Base-by-base conservation (phyloP, 1,284 basidiomycete genomes). In the Heliocybe sulcata region DNA sequence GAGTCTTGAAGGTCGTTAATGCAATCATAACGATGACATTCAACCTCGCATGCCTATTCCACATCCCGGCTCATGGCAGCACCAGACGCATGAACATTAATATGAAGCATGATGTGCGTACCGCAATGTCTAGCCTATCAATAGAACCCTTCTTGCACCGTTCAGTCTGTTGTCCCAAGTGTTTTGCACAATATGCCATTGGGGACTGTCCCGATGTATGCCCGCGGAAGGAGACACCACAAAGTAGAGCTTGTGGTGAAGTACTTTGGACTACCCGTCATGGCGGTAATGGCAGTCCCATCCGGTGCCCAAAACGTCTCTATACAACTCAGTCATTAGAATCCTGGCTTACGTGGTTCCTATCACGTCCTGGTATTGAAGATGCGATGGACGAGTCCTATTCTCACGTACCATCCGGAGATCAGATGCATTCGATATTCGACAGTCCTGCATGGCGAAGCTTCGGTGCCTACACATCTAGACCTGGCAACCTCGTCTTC, bases 401-500 rank as follows among this genome's bases (percentile, higher is more conserved):
- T 55, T 22, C 20, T 0, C 61, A 66, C 53, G 23, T 35, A n/a
- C 56, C 54, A 52, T 35, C 45, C 52, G 23, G 50, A 26, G 27
- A 45, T 38, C 16, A 48, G 12, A 22, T 58, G 64, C 48, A 56
- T 26, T 55, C 51, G 58, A 64, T 55, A 56, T 52, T 56, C 57
- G 58, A 61, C 27, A 61, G 58, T 47, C 54, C 56, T 51, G 61
- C 58, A 27, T 65, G 63, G 62, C 48, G 47, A 4, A 57, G 55
- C 42, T 52, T 64, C 10, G 49, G 49, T 2, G 38, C 47, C 23
- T 25, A 55, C n/a, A 29, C 19, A 2, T 35, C 35, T 12, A 49
- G 22, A 52, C 54, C 22, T 59, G 62, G 59, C 51, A 60, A 64
- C 53, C 56, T 68, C 9, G 60, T 65, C 6, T 73, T 73, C 61